phyloP scores from a whole-genome alignment of 2,329 filamentous ascomycete species.

The Hypocrella siamensis region DNA sequence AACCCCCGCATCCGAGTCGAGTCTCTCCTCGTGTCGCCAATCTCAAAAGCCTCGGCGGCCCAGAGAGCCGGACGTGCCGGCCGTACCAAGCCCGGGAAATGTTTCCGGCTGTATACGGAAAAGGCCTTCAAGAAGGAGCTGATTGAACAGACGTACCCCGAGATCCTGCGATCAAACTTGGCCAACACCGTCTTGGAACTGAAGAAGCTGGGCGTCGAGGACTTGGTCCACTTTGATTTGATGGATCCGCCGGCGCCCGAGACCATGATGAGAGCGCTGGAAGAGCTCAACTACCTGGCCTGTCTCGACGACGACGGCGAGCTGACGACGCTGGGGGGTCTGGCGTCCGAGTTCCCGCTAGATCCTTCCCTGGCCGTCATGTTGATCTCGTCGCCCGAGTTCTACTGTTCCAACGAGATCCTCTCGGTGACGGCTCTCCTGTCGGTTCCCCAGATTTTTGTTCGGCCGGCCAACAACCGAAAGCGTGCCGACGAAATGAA shows the following conservation, averaged over 20 bases:
- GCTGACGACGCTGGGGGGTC: conserved; percentile 66
- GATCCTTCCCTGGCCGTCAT: conserved; percentile 92
- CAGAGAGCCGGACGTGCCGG: conserved; percentile 97
- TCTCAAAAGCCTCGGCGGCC: conserved; percentile 93
- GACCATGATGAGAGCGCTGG: conserved; percentile 92
- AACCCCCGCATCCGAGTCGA: conserved; percentile 94
- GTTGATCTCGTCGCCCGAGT: conserved; percentile 93
- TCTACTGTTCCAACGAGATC: conserved; percentile 97
- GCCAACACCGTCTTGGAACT: conserved; percentile 89
- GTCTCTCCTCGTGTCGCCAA: conserved; percentile 91
- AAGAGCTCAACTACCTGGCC: conserved; percentile 94
- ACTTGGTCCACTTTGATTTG: conserved; percentile 93
- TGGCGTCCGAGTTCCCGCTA: conserved; percentile 89
- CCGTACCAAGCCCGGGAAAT: conserved; percentile 96
- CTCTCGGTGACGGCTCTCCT: conserved; percentile 86
- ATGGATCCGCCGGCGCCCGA: conserved; percentile 98
- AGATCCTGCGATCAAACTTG: conserved; percentile 87
- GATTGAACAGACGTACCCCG: conserved; percentile 92
- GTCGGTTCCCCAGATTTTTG: conserved; percentile 87
- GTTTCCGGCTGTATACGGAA: conserved; percentile 93
- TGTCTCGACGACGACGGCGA: conserved; percentile 95
- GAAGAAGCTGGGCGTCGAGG: conserved; percentile 91
- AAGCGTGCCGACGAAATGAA: conserved; percentile 98
- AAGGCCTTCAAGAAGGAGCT: conserved; percentile 93
- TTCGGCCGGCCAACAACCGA: conserved; percentile 69